Evolutionary conservation across 176 grass and related monocot genomes (phyloP).

Genomic region (Rhynchospora pubera): DNA sequence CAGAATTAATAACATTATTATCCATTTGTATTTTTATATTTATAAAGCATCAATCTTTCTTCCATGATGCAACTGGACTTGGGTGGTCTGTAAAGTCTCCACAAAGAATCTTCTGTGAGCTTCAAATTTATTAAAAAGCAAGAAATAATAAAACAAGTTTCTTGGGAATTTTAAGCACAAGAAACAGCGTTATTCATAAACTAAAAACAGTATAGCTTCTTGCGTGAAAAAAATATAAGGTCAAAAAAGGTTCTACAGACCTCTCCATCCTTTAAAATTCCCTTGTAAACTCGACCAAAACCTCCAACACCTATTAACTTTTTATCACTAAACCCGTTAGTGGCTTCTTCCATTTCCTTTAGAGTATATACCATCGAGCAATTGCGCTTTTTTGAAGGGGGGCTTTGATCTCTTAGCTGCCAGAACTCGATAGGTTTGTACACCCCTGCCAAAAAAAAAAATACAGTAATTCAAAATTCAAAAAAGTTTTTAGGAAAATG

Average conservation of each 20-base stretch:
- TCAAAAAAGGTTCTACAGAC: constrained; percentile 24
- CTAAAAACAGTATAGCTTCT: not conserved
- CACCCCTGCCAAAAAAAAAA: constrained; percentile 52
- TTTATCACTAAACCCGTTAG: constrained; percentile 56
- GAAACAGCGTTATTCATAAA: not conserved
- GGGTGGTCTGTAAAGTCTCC: not conserved
- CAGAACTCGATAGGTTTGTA: constrained; percentile 84
- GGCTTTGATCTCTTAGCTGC: constrained; percentile 55
- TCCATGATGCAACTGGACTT: not conserved
- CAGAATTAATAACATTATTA: not conserved
- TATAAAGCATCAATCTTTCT: not conserved
- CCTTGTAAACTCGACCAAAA: constrained; percentile 93
- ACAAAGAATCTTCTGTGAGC: not conserved
- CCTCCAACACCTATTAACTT: constrained; percentile 91
- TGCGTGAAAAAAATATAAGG: not conserved
- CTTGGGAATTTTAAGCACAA: not conserved
- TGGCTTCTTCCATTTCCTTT: constrained; percentile 96
- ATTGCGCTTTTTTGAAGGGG: constrained; percentile 42
- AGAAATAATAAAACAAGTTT: not conserved
- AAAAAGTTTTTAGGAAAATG: not conserved
- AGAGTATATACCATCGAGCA: constrained; percentile 90
- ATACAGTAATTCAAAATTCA: not conserved
- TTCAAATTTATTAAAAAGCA: not conserved
- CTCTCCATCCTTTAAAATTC: constrained; percentile 74
- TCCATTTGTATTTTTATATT: not conserved